Base-by-base conservation (phyloP, 139 green algal species). In the Spirogloea muscicola region DNA sequence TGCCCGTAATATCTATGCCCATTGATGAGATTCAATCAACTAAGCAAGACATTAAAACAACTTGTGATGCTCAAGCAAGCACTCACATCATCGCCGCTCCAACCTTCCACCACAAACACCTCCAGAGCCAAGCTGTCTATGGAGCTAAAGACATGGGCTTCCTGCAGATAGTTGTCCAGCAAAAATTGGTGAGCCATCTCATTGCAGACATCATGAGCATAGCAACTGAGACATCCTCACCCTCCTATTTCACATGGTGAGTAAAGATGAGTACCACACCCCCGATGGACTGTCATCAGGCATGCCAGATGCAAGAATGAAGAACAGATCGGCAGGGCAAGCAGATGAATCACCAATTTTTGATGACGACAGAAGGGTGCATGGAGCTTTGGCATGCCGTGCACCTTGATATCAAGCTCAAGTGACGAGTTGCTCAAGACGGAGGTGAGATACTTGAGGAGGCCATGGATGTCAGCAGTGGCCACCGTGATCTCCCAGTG, bases 121-220 rank as follows among this genome's bases (percentile, higher is more conserved):
- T 98, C 91, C 63, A 98, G 72, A 1, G 87, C 89, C 74, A 93
- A 96, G 18, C 84, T 70, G 68, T 98, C 93, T 27, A 78, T 88
- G 3, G 94, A 96, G 84, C 95, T 97, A 88, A 98, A 98, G 0
- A 91, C 94, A 71, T 98, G 94, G 6, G 94, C 94, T 74, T 98
- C 94, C 71, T 79, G 71, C 61, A 36, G 10, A 10, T 51, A 10
- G 13, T 10, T 13, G 13, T 13, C 43, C 43, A 51, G 43, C 10
- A 10, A 51, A 13, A 51, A n/a, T n/a, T n/a, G n/a, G n/a, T n/a
- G n/a, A n/a, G n/a, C n/a, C n/a, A n/a, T n/a, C n/a, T n/a, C n/a
- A n/a, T n/a, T n/a, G n/a, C 43, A 51, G 43, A 51, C 43, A 13
- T 13, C 43, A 51, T 10, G 10, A 51, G 13, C 10, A 13, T 25